Base-by-base conservation (phyloP, 1,284 basidiomycete species). In the Ceratobasidium theobromae region DNA sequence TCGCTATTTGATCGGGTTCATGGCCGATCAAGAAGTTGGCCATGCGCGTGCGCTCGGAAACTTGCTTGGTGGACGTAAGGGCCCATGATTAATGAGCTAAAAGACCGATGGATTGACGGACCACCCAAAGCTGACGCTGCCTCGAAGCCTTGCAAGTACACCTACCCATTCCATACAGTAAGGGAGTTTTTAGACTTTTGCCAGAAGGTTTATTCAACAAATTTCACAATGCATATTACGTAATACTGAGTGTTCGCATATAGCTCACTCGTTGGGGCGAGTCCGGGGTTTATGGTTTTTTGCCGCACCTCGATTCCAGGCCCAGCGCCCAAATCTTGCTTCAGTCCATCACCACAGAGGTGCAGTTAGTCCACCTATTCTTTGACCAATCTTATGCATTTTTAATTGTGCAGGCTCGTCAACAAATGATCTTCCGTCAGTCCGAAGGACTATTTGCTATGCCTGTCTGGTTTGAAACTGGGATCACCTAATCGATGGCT, bases 361-460 rank as follows among this genome's bases (percentile, higher is more conserved):
- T 78, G 33, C 35, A 23, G 38, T 23, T 11, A 16, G 23, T 53
- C 1, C 41, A 35, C 21, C 14, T 9, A 38, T 23, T 9, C n/a
- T 28, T 48, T 23, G 14, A 28, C 43, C 23, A 38, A 35, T 11
- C n/a, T 30, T 16, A 43, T n/a, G 11, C 43, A 45, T 45, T 45
- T n/a, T 30, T 62, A 6, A 4, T n/a, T 25, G 28, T 23, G 8
- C 25, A 64, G 60, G 52, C 78, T 4, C 77, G 86, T 11, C 86
- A 89, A 74, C 84, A 89, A 75, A 83, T 86, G 82, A 78, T 82
- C 51, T 86, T 88, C 78, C 75, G 86, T 12, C 86, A 88, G 72
- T 81, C 87, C 55, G 80, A 84, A 67, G 85, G 86, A 0, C 72
- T 84, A 0, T 85, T 85, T 78, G 85, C 84, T 0, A 84, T 85